Evolutionary conservation across 2,329 filamentous ascomycete genomes (phyloP).

Genomic region (Colletotrichum incanum): DNA sequence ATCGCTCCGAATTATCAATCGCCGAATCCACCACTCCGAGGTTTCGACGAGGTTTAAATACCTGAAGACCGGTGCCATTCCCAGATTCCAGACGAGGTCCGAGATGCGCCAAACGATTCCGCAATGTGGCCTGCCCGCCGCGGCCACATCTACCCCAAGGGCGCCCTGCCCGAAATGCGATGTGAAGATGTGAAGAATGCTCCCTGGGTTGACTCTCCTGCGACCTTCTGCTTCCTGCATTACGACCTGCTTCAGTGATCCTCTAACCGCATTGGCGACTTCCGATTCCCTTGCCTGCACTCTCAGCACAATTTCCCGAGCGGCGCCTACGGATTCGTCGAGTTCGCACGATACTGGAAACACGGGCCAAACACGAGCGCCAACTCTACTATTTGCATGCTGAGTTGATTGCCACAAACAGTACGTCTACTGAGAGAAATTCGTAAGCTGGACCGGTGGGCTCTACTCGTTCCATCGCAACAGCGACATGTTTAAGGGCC

Average conservation of each 20-base stretch:
- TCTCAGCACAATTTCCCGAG: too few relatives aligned
- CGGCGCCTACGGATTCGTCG: neutral
- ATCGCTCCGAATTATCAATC: conserved; percentile 10
- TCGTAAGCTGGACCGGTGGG: neutral
- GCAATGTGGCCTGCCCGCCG: conserved; percentile 22
- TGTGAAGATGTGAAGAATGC: neutral
- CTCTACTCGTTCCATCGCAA: neutral
- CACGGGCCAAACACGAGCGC: neutral
- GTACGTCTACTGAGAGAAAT: neutral
- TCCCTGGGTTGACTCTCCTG: neutral
- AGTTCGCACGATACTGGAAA: neutral
- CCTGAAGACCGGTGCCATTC: conserved; percentile 6
- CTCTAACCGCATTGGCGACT: conserved; percentile 1
- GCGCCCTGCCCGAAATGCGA: conserved; percentile 5
- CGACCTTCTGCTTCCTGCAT: neutral
- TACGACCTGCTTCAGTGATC: conserved; percentile 10
- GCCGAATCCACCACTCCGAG: conserved; percentile 37
- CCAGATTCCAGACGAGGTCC: conserved; percentile 28
- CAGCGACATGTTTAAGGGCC: neutral
- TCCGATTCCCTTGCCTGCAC: neutral
- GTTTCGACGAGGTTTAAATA: conserved; percentile 35
- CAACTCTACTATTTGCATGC: neutral
- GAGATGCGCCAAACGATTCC: conserved; percentile 14
- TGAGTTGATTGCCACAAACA: neutral
- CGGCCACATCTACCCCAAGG: conserved; percentile 18